Percentiles rank a stretch among this genome's conserved stretches.
Evolutionary conservation across 768 basidiomycete species (phyloP).

Genomic region (Basidioascus undulatus): DNA sequence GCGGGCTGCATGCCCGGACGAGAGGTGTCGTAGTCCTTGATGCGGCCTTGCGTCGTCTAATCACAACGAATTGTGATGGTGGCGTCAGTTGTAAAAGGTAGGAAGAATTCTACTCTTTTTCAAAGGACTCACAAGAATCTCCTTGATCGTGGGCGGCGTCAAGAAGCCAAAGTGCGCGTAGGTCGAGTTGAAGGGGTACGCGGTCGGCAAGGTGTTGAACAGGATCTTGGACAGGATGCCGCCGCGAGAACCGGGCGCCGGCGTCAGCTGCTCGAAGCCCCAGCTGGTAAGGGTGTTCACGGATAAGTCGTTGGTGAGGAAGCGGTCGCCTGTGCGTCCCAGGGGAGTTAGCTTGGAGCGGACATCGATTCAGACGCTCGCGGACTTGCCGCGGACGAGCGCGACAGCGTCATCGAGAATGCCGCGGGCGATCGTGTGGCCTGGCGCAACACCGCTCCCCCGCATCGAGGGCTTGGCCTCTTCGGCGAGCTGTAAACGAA

Average conservation of each 20-base stretch:
- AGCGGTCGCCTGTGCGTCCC: constrained; percentile 65
- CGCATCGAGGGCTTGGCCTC: constrained; percentile 36
- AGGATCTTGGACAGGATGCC: constrained; percentile 51
- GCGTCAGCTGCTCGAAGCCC: constrained; percentile 36
- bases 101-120: background rate
- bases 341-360: constrained; percentile 47
- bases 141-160: constrained; percentile 30
- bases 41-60: too few relatives aligned
- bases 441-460: constrained; percentile 56
- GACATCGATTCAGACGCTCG: background rate
- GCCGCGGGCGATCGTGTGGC: constrained; percentile 63
- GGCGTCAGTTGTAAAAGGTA: too few relatives aligned
- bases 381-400: constrained; percentile 6
- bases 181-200: constrained; percentile 37
- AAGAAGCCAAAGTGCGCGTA: constrained; percentile 68
- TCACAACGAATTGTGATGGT: too few relatives aligned
- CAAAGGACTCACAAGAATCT: constrained; percentile 14
- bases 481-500: too few relatives aligned
- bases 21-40: background rate
- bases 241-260: constrained; percentile 36
- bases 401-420: constrained; percentile 30
- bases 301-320: constrained; percentile 51
- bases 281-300: constrained; percentile 52
- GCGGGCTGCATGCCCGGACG: too few relatives aligned
- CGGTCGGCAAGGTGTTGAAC: constrained; percentile 41